phyloP scores from a whole-genome alignment of 805 yeast genomes.

The Metschnikowia baotianmanensis region DNA sequence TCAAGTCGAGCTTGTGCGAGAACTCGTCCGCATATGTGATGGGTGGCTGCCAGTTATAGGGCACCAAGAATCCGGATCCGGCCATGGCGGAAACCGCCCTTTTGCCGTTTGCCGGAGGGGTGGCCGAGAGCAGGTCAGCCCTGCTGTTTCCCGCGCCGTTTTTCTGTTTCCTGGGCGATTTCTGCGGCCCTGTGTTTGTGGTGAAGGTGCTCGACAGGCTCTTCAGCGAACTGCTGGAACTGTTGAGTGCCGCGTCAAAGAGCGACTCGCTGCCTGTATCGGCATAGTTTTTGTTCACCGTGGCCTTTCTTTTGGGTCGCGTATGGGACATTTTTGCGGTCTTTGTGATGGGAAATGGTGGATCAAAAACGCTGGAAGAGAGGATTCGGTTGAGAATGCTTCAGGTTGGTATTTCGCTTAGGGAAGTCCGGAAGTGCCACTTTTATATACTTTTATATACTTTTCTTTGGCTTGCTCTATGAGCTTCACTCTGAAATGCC shows the following conservation, averaged over 20 bases:
- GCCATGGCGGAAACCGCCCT: no score
- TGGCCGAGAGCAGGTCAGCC: not conserved
- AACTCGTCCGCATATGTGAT: conserved; percentile 36
- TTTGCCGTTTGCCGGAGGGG: not conserved
- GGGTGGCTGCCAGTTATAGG: conserved; percentile 51
- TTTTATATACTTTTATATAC: no score
- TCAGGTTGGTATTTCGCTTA: no score
- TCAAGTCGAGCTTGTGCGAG: conserved; percentile 41
- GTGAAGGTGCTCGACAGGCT: conserved; percentile 3
- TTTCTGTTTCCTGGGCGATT: conserved; percentile 3
- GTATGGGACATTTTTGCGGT: conserved; percentile 12
- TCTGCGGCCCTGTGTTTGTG: not conserved
- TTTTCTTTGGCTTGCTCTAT: no score
- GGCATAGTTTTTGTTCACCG: conserved; percentile 20
- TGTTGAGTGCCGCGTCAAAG: conserved; percentile 9
- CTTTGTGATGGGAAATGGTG: not conserved
- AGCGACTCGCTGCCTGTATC: conserved; percentile 17
- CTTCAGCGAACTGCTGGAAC: conserved; percentile 1
- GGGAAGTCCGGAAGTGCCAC: no score
- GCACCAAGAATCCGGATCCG: no score
- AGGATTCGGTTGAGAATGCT: no score
- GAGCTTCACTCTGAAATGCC: not conserved
- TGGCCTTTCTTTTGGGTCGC: conserved; percentile 21
- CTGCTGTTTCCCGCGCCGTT: not conserved
- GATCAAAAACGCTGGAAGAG: not conserved